Percentiles rank a stretch among this genome's conserved stretches.
Conservation (phyloP, 352 stramenopile genomes). For the Pythium inflatum region DNA sequence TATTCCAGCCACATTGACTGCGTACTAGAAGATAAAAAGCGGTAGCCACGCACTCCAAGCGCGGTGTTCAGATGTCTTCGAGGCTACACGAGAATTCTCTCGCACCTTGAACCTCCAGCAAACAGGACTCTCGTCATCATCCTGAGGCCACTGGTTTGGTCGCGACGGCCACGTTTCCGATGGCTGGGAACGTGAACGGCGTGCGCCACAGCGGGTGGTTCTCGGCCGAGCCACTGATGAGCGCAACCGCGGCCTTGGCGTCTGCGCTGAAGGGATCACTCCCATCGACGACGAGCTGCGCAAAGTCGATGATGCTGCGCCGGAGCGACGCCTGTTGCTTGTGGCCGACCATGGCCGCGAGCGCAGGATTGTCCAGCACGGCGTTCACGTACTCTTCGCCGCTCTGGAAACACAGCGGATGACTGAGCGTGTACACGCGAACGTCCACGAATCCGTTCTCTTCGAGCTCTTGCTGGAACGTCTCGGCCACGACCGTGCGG, state of each 20-base stretch:
- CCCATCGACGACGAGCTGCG: conserved; percentile 11
- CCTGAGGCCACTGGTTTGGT: background rate
- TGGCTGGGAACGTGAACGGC: conserved; percentile 15
- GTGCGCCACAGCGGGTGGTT: conserved; percentile 23
- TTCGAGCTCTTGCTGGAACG: conserved; percentile 14
- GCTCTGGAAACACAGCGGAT: conserved; percentile 17
- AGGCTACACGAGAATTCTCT: too few species aligned
- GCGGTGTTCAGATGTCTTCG: too few species aligned
- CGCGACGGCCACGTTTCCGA: conserved; percentile 15
- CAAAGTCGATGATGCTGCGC: conserved; percentile 10
- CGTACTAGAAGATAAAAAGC: too few species aligned
- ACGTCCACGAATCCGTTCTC: conserved; percentile 24
- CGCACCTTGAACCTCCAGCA: background rate
- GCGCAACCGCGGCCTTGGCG: background rate
- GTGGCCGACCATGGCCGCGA: conserved; percentile 11
- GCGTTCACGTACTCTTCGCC: conserved; percentile 16
- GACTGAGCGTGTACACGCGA: conserved; percentile 10
- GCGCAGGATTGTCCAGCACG: conserved; percentile 21
- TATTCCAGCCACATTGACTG: too few species aligned
- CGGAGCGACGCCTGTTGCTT: conserved; percentile 12
- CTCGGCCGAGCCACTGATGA: background rate
- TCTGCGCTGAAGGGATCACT: conserved; percentile 19
- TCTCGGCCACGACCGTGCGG: conserved; percentile 9
- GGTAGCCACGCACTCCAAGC: too few species aligned
- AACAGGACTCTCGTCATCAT: background rate